Base-by-base conservation (phyloP, 768 basidiomycete species). In the Panellus pusillus region DNA sequence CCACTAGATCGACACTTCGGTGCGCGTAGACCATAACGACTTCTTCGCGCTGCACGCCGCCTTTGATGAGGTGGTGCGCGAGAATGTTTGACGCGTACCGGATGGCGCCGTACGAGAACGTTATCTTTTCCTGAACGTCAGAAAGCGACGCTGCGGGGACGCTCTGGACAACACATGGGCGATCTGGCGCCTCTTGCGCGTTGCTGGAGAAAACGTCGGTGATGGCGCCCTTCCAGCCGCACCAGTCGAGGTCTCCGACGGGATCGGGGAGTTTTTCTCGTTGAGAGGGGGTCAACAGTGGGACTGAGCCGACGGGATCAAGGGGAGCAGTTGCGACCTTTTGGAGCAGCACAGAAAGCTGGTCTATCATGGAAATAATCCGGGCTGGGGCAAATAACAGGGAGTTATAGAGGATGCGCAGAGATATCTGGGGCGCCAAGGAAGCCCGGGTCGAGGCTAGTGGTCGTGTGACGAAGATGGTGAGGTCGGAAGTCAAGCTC, bases 21-120 rank as follows among this genome's bases (percentile, higher is more conserved):
- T 97, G 87, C 2, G 96, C 96, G 65, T 98, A 99, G 17, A 99
- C 89, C 87, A 96, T 98, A 48, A 98, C 93, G 17, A 98, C 93
- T 59, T 99, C 97, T 65, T 95, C 96, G 31, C 92, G 78, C 69
- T 94, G 79, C 4, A 99, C 74, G 6, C 97, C 97, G 13, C 83
- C 83, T 60, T 86, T 82, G 37, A 98, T 74, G 55, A 99, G 81
- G 63, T 95, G 84, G 65, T 98, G 95, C 0, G 96, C 87, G 11
- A 99, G 79, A 28, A 94, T 77, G 66, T 98, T 98, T 1, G 89
- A 84, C 15, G 95, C 93, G 42, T 78, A 80, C 40, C 90, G 83
- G 62, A 98, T 93, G 52, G 85, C 79, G 29, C 76, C 74, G 65
- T 99, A 99, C 0, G 90, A 84, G 72, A 83, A 95, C 1, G 76